Conservation (phyloP, 2,329 filamentous ascomycete genomes). For the Cercospora sesami region DNA sequence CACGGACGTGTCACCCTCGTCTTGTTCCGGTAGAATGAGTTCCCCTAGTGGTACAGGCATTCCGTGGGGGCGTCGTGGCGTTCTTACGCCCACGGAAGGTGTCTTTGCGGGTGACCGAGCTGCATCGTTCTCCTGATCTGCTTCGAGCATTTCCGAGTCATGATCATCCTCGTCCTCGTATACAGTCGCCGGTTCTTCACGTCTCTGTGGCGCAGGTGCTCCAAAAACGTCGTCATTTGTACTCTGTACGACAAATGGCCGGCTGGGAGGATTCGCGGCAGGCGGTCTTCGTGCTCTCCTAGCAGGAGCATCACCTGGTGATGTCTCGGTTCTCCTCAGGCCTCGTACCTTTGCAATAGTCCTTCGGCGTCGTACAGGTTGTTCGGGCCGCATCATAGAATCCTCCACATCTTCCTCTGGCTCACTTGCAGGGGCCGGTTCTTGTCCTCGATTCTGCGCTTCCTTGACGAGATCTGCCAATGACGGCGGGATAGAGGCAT, state of each 20-base stretch:
- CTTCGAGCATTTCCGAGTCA: slow-evolving; percentile 40
- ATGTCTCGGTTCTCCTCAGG: slow-evolving; percentile 27
- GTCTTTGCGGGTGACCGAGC: slow-evolving; percentile 43
- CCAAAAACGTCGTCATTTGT: slow-evolving; percentile 30
- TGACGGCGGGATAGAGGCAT: slow-evolving; percentile 55
- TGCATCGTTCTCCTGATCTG: slow-evolving; percentile 54
- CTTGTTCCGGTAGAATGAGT: slow-evolving; percentile 33
- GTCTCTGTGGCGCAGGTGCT: slow-evolving; percentile 2
- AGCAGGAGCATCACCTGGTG: slow-evolving; percentile 29
- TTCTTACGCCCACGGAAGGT: slow-evolving; percentile 35
- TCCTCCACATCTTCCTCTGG: slow-evolving; percentile 23
- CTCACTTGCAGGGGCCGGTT: slow-evolving; percentile 26
- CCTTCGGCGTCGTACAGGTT: slow-evolving; percentile 31
- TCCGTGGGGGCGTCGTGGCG: slow-evolving; percentile 36
- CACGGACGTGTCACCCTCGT: slow-evolving; percentile 24
- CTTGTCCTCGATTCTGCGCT: slow-evolving; percentile 54
- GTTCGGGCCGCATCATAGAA: slow-evolving; percentile 21
- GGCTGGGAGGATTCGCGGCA: slow-evolving; percentile 10
- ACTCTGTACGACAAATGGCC: slow-evolving; percentile 31
- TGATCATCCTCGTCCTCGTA: slow-evolving; percentile 30
- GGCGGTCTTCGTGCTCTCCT: slow-evolving; percentile 20
- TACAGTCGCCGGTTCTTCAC: not conserved
- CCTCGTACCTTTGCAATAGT: slow-evolving; percentile 34
- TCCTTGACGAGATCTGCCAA: slow-evolving; percentile 50
- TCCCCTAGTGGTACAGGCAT: slow-evolving; percentile 36